Conservation (phyloP, 805 yeast genomes). For the Candida argentea region DNA sequence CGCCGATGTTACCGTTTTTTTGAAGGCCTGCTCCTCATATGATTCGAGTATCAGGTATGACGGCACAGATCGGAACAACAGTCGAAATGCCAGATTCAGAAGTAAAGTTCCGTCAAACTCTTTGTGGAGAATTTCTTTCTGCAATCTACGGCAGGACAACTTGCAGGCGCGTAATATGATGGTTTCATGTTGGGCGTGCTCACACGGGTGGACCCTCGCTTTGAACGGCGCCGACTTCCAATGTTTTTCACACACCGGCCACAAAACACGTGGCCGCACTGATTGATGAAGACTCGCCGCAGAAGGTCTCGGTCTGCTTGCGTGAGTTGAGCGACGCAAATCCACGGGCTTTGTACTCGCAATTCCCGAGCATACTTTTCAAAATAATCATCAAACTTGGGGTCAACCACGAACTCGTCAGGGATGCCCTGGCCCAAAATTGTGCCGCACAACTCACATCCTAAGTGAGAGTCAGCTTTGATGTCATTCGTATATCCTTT, state of each 20-base stretch:
- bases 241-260: conserved; percentile 73
- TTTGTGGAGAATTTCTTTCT: conserved; percentile 29
- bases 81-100: conserved; percentile 1
- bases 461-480: conserved; percentile 8
- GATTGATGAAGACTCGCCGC: conserved; percentile 51
- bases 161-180: conserved; percentile 40
- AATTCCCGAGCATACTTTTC: conserved; percentile 14
- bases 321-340: conserved; percentile 39
- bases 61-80: too few relatives aligned
- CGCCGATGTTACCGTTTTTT: too few relatives aligned
- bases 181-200: conserved; percentile 23
- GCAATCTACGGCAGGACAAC: conserved; percentile 50
- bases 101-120: conserved; percentile 44
- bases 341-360: conserved; percentile 56
- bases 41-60: too few relatives aligned
- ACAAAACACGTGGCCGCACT: conserved; percentile 81
- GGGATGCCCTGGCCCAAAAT: conserved; percentile 70
- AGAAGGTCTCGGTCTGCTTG: conserved; percentile 51
- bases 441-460: conserved; percentile 61
- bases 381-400: conserved; percentile 17
- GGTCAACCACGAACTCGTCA: conserved; percentile 30
- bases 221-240: conserved; percentile 30
- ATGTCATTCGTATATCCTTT: conserved; percentile 24
- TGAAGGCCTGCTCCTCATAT: too few relatives aligned
- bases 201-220: conserved; percentile 8